Percentiles rank a stretch among this genome's conserved stretches.
These are phyloP conservation scores for Tripterygium wilfordii DNA, from an alignment of 177 flowering plant species.

Conservation along the genomic window DNA sequence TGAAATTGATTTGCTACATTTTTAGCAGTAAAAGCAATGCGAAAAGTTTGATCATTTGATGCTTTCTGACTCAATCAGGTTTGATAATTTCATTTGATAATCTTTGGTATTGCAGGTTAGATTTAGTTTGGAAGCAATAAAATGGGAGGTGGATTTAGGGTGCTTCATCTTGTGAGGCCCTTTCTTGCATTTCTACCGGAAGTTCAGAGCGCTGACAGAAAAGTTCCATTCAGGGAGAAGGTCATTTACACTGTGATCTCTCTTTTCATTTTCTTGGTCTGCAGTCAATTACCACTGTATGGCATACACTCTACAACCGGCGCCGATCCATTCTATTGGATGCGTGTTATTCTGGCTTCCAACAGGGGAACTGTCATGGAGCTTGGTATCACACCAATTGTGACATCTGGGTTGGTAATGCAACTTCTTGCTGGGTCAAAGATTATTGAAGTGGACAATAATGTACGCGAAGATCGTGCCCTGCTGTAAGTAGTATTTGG, in stretches of 20 bases:
- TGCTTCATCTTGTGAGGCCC: slow-evolving; percentile 67
- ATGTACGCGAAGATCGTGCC: slow-evolving; percentile 78
- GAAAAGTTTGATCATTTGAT: too few species aligned
- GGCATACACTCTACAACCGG: slow-evolving; percentile 81
- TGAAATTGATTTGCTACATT: too few species aligned
- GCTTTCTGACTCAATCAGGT: too few species aligned
- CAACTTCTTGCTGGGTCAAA: slow-evolving; percentile 76
- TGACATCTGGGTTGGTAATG: slow-evolving; percentile 79
- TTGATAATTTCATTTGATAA: too few species aligned
- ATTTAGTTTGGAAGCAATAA: slow-evolving; percentile 9
- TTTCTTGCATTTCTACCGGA: slow-evolving; percentile 70
- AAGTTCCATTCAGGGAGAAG: slow-evolving; percentile 76
- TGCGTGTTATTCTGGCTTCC: slow-evolving; percentile 85
- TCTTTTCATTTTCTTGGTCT: slow-evolving; percentile 68
- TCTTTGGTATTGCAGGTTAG: too few species aligned
- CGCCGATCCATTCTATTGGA: slow-evolving; percentile 83
- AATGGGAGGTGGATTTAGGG: slow-evolving; percentile 75
- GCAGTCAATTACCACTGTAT: slow-evolving; percentile 85
- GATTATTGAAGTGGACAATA: slow-evolving; percentile 74
- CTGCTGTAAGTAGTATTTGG: slow-evolving; percentile 46
- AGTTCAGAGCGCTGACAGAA: slow-evolving; percentile 66
- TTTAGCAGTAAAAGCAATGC: too few species aligned
- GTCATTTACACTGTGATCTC: slow-evolving; percentile 71
- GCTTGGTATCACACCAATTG: slow-evolving; percentile 79
- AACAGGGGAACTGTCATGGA: slow-evolving; percentile 90